phyloP scores from a whole-genome alignment of 768 basidiomycete species.

The Lentinula sp. region DNA sequence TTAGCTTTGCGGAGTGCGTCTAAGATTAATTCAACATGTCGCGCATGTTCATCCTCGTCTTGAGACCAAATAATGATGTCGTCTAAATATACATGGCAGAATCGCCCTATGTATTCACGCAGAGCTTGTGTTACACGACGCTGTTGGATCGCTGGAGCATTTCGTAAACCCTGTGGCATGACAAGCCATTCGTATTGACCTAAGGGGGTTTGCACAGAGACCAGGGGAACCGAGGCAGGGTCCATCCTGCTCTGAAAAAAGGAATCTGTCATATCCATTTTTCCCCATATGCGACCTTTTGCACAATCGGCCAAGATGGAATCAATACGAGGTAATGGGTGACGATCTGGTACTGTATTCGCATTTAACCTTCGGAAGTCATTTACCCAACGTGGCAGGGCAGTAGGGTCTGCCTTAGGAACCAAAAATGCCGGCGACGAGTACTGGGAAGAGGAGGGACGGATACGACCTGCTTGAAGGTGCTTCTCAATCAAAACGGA shows the following conservation, averaged over 20 bases:
- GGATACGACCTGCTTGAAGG: too few species aligned
- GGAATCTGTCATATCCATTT: background rate
- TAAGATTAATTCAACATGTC: conserved; percentile 11
- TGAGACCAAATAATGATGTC: conserved; percentile 25
- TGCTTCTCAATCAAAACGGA: too few species aligned
- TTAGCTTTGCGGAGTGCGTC: background rate
- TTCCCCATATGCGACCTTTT: conserved; percentile 27
- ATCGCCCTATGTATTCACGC: conserved; percentile 18
- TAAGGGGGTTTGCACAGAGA: background rate
- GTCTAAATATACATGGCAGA: conserved; percentile 30
- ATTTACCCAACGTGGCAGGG: too few species aligned
- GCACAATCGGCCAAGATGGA: conserved; percentile 18
- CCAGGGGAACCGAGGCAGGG: background rate
- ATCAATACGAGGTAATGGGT: too few species aligned
- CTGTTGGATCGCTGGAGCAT: conserved; percentile 25
- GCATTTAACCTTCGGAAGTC: too few species aligned
- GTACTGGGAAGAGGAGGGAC: too few species aligned
- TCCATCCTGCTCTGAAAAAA: conserved; percentile 23
- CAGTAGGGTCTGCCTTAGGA: too few species aligned
- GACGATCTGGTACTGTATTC: too few species aligned
- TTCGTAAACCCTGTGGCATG: conserved; percentile 15
- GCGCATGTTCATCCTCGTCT: conserved; percentile 14
- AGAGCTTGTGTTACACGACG: conserved; percentile 19
- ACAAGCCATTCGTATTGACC: conserved; percentile 12
- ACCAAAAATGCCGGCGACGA: too few species aligned